Base-by-base conservation (phyloP, 1,284 basidiomycete genomes). In the Exsudoporus floridanus region DNA sequence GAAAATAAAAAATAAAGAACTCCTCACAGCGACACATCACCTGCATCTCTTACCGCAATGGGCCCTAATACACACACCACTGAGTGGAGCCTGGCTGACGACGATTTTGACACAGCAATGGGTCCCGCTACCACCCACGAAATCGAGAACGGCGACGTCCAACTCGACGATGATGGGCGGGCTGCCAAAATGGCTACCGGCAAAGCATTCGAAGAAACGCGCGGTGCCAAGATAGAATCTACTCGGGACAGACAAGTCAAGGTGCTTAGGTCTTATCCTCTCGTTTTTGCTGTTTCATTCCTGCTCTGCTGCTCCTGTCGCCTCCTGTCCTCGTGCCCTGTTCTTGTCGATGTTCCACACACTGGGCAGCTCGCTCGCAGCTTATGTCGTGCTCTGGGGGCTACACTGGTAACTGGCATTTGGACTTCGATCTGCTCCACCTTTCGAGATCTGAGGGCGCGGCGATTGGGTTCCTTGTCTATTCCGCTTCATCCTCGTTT, bases 171-270 rank as follows among this genome's bases (percentile, higher is more conserved):
- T 36, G 34, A 40, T 48, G 63, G 52, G 5, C 48, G 55, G 25
- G 46, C 54, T 41, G 28, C 40, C 39, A 67, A 71, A 39, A 63
- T 70, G 58, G 53, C 58, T 28, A 7, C 36, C 4, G 35, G 52
- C 56, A 63, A 67, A 67, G 57, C 71, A 54, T 74, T 75, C 61
- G 76, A 75, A 70, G 77, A 75, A 27, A 21, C 51, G 0, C 55
- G 50, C 30, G 66, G 63, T 50, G 70, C 61, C 57, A 72, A 68
- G 67, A 71, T 70, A 59, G 78, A 78, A 53, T 65, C 73, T 63
- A 49, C 61, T 53, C 84, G 86, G 66, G 88, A 90, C 76, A 90
- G 88, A 78, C 86, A 87, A 76, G 76, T 86, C 80, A 90, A 90
- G 88, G 88, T 90, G 88, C 87, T 89, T 90, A 86, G 81, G 79